Evolutionary conservation across 1,284 basidiomycete genomes (phyloP).

Genomic region (Ustilago shanxiensis): DNA sequence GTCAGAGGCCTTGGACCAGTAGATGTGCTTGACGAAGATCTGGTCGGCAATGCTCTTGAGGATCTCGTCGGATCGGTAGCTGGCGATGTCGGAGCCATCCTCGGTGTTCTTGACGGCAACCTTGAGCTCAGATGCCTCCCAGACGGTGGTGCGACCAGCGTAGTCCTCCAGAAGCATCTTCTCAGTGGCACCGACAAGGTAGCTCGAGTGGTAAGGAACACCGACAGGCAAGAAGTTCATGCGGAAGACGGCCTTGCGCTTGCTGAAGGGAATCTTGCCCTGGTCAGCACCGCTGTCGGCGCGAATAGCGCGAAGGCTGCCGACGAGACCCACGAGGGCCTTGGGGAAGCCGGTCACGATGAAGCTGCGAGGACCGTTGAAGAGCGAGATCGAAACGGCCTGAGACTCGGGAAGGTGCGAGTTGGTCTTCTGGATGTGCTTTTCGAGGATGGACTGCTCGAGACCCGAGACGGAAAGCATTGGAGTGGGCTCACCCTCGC

Average conservation of each 20-base stretch:
- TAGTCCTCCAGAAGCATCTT: constrained; percentile 83
- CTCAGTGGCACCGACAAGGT: constrained; percentile 82
- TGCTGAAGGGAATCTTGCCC: constrained; percentile 90
- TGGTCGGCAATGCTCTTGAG: constrained; percentile 73
- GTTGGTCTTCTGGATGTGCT: constrained; percentile 89
- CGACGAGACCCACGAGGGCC: constrained; percentile 93
- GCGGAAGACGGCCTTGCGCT: constrained; percentile 93
- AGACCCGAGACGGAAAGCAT: constrained; percentile 94
- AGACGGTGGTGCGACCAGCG: constrained; percentile 73
- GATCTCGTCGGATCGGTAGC: constrained; percentile 45
- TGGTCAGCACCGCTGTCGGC: constrained; percentile 90
- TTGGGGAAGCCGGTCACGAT: constrained; percentile 93
- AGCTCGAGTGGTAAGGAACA: constrained; percentile 93
- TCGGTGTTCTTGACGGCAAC: constrained; percentile 94
- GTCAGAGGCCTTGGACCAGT: constrained; percentile 89
- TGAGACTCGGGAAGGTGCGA: constrained; percentile 82
- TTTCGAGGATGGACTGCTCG: constrained; percentile 78
- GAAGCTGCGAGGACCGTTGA: constrained; percentile 90
- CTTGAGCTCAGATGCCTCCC: constrained; percentile 80
- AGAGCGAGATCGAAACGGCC: constrained; percentile 84
- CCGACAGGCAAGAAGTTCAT: constrained; percentile 93
- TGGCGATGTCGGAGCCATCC: constrained; percentile 59
- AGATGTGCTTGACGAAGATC: constrained; percentile 90
- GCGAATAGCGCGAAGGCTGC: constrained; percentile 86
- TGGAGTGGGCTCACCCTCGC: constrained; percentile 91